Base-by-base conservation (phyloP, 768 basidiomycete genomes). In the Antrodiella citrinella region DNA sequence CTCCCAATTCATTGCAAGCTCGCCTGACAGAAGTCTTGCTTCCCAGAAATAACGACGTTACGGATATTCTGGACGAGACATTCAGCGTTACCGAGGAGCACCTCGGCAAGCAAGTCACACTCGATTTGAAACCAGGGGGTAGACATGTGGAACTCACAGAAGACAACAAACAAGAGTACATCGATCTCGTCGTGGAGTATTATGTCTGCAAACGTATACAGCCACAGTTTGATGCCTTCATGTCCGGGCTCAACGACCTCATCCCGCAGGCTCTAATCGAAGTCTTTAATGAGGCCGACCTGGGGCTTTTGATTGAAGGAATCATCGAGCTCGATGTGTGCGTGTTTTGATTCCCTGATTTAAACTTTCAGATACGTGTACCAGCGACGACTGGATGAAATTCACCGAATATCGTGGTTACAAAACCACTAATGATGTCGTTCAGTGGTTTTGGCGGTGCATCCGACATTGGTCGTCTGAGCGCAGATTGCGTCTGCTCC, bases 361-460 rank as follows among this genome's bases (percentile, higher is more conserved):
- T 9, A 11, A 13, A 22, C 39, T 44, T 51, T 20, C 19, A 46
- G 18, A 13, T 24, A 3, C 24, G 2, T 51, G 23, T 49, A 11
- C 45, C 48, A 90, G 88, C 55, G 93, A 97, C 56, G 95, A 96
- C 66, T 98, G 96, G 96, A 91, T 86, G 63, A 97, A 98, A 72
- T 96, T 94, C 70, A 99, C 96, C 30, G 96, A 98, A 65, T 98
- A 98, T 70, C 86, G 95, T 56, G 95, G 92, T 12, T 95, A 94
- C 63, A 89, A 93, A 69, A 82, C 90, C 69, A 88, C 85, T 59
- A 92, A 95, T 63, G 91, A 95, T 61, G 90, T 94, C 44, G 94
- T 99, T 50, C 92, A 97, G 63, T 99, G 96, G 96, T 99, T 99
- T 85, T 99, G 96, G 96, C 92, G 97, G 72, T 93, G 91, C 60